These are phyloP conservation scores for Acorus gramineus DNA, from an alignment of 106 monocot species.

Conservation along the genomic window DNA sequence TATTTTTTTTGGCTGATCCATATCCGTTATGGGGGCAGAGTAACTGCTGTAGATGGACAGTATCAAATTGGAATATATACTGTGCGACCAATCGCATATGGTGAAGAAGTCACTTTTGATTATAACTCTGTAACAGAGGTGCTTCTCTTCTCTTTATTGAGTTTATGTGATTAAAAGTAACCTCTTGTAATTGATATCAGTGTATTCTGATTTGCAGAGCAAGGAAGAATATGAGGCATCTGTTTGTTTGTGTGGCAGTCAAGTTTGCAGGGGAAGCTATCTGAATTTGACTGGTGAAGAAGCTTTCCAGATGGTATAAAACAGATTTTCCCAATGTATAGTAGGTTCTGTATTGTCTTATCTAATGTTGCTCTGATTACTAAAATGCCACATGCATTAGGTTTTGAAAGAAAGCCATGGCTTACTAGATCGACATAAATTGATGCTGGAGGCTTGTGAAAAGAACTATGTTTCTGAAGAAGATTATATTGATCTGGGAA, in stretches of 20 bases:
- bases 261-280: constrained; percentile 96
- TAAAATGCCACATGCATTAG: constrained; percentile 23
- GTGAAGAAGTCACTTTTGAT: constrained; percentile 99
- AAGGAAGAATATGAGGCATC: constrained; percentile 99
- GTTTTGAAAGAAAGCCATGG: constrained; percentile 85
- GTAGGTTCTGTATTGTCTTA: too few species aligned
- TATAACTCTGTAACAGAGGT: constrained; percentile 99
- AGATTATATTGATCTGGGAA: constrained; percentile 68
- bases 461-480: constrained; percentile 70
- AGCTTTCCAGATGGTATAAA: constrained; percentile 76
- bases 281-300: constrained; percentile 87
- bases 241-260: constrained; percentile 95
- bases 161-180: not conserved
- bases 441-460: constrained; percentile 91
- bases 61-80: constrained; percentile 99
- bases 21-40: constrained; percentile 29
- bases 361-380: not conserved
- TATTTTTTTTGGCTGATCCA: too few species aligned
- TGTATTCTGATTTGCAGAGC: constrained; percentile 48
- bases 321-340: not conserved
- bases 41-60: constrained; percentile 97
- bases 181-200: not conserved
- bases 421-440: constrained; percentile 77
- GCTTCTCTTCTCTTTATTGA: not conserved
- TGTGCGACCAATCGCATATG: constrained; percentile 70